Percentiles rank a stretch among this genome's conserved stretches.
phyloP scores from a whole-genome alignment of 2,329 filamentous ascomycete species.

The Escovopsis weberi region DNA sequence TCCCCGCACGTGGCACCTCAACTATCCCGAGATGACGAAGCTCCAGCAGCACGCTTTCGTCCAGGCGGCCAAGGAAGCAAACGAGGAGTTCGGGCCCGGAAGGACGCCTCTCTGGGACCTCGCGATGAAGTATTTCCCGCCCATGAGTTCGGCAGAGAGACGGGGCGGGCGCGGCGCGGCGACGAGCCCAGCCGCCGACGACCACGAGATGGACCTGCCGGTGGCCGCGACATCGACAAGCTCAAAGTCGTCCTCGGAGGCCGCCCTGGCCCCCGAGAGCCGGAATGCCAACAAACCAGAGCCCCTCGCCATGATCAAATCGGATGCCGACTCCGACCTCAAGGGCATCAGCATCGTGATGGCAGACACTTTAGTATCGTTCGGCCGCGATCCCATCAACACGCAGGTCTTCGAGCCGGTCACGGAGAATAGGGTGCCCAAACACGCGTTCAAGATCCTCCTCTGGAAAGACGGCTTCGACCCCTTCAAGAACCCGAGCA shows the following conservation, averaged over 20 bases:
- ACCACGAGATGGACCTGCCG: conserved; percentile 12
- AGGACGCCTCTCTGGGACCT: conserved; percentile 38
- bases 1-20: conserved; percentile 41
- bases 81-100: conserved; percentile 39
- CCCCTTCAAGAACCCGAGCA: conserved; percentile 35
- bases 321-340: conserved; percentile 50
- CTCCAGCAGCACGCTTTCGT: conserved; percentile 42
- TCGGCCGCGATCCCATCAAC: conserved; percentile 59
- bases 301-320: conserved; percentile 50
- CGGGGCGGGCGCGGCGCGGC: conserved; percentile 11
- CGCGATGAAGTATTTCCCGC: conserved; percentile 44
- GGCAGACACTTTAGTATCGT: conserved; percentile 53
- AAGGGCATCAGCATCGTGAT: conserved; percentile 49
- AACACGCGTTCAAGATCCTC: conserved; percentile 64
- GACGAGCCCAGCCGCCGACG: conserved; percentile 1
- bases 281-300: conserved; percentile 20
- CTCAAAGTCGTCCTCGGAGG: conserved; percentile 19
- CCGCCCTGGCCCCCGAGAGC: conserved; percentile 20
- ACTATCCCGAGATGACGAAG: conserved; percentile 50
- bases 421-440: conserved; percentile 60
- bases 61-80: conserved; percentile 32
- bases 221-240: conserved; percentile 17
- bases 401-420: conserved; percentile 50
- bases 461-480: conserved; percentile 59
- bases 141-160: conserved; percentile 15